Evolutionary conservation across 306 rosid genomes (phyloP).

Genomic region (barrel medic (Medicago truncatula)): MtrunA17r5.0-ANR NC_053047.1:130001-130500

Average conservation of each 20-base stretch:
- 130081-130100: slow-evolving; percentile 46
- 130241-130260: neutral
- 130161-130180: slow-evolving; percentile 80
- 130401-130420: too few species aligned
- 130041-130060: slow-evolving; percentile 18
- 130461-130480: too few species aligned
- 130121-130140: slow-evolving; percentile 71
- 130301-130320: too few species aligned
- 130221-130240: neutral
- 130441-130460: too few species aligned
- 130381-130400: too few species aligned
- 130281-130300: neutral
- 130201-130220: neutral
- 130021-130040: neutral
- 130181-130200: neutral
- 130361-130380: too few species aligned
- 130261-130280: neutral
- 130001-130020: slow-evolving; percentile 27
- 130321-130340: too few species aligned
- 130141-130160: slow-evolving; percentile 95
- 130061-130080: slow-evolving; percentile 48
- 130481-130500: too few species aligned
- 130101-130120: slow-evolving; percentile 49
- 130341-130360: too few species aligned
- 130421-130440: too few species aligned